A percentile compares a stretch with the other conserved stretches of the same genome.
Conservation (phyloP, 805 yeast species). For the Jamesozyma spencerorum region DNA sequence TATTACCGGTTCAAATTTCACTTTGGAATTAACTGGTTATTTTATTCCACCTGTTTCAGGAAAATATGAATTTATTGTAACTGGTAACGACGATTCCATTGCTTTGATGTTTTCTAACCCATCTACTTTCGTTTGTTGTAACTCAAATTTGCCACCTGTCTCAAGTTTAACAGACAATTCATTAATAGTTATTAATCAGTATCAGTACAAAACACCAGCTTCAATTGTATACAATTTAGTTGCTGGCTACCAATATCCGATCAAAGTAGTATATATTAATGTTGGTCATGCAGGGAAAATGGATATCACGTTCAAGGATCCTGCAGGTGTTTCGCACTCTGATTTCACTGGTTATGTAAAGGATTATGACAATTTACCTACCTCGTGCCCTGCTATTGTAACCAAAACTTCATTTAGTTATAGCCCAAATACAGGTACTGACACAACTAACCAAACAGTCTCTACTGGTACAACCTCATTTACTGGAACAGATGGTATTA, state of each 20-base stretch:
- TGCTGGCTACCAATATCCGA: background rate
- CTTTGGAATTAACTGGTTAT: constrained; percentile 1
- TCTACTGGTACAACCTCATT: too few species aligned
- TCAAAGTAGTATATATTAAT: background rate
- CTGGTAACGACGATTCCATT: background rate
- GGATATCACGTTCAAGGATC: background rate
- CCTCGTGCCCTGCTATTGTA: too few species aligned
- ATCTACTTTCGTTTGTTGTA: background rate
- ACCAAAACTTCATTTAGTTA: too few species aligned
- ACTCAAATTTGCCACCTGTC: background rate
- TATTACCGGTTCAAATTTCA: background rate
- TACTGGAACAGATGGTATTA: too few species aligned
- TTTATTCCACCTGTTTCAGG: background rate
- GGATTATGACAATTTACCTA: background rate
- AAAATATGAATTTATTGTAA: background rate
- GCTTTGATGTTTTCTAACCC: background rate
- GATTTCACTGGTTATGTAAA: background rate
- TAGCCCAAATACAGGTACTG: too few species aligned
- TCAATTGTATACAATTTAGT: background rate
- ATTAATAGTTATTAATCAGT: background rate
- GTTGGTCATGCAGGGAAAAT: background rate
- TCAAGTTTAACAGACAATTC: too few species aligned
- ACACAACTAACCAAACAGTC: too few species aligned
- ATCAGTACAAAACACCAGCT: background rate
- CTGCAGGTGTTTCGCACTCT: background rate